Conservation (phyloP, 2,329 filamentous ascomycete species). For the Fusarium sp. region DNA sequence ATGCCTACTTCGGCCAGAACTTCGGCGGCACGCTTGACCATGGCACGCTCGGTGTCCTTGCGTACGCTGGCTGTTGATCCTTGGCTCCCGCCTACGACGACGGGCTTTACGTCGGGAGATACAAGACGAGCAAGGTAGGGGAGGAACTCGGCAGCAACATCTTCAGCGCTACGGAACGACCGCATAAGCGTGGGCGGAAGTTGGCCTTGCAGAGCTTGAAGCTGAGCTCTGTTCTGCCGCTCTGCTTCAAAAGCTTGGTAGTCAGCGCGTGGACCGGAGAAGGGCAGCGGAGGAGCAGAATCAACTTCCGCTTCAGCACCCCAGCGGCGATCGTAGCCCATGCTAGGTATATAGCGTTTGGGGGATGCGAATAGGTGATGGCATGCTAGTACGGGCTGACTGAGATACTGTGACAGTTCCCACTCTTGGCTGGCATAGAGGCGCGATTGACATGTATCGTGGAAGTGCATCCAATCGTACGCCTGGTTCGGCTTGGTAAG, state of each 20-base stretch:
- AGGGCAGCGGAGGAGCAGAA: slow-evolving; percentile 70
- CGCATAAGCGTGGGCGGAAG: slow-evolving; percentile 78
- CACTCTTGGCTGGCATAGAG: slow-evolving; percentile 90
- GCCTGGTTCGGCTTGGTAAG: slow-evolving; percentile 87
- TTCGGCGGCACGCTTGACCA: slow-evolving; percentile 82
- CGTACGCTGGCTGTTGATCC: slow-evolving; percentile 83
- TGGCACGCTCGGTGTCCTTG: slow-evolving; percentile 82
- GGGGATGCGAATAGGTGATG: slow-evolving; percentile 89
- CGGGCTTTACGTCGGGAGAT: slow-evolving; percentile 89
- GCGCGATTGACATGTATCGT: slow-evolving; percentile 82
- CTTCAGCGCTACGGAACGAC: slow-evolving; percentile 81
- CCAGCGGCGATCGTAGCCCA: slow-evolving; percentile 58
- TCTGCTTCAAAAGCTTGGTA: slow-evolving; percentile 83
- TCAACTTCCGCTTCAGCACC: slow-evolving; percentile 59
- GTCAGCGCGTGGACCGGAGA: slow-evolving; percentile 83
- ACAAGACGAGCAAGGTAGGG: slow-evolving; percentile 87
- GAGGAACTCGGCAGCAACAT: slow-evolving; percentile 82
- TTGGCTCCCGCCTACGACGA: slow-evolving; percentile 78
- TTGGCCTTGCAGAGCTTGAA: slow-evolving; percentile 78
- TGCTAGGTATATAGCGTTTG: slow-evolving; percentile 58
- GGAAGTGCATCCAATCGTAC: slow-evolving; percentile 96
- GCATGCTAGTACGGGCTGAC: slow-evolving; percentile 86
- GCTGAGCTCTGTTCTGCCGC: slow-evolving; percentile 79
- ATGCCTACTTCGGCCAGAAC: slow-evolving; percentile 87
- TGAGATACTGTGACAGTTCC: slow-evolving; percentile 89